These are phyloP conservation scores for Saccharum officinarum DNA, from an alignment of 176 grass and related monocot species.

Conservation along the genomic window DNA sequence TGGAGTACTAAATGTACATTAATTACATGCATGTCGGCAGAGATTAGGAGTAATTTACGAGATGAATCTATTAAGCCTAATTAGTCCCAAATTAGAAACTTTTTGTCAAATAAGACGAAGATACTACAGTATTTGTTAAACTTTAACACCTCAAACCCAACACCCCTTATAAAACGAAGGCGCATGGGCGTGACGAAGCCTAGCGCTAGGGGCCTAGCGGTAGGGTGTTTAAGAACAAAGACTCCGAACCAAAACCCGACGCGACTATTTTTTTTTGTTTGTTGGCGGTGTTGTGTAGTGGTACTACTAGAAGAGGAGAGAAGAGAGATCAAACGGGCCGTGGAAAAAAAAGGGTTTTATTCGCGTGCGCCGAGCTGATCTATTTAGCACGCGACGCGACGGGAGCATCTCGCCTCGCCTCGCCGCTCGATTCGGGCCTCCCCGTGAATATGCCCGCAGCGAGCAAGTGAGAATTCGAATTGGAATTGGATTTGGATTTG, in stretches of 20 bases:
- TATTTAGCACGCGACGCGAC: slow-evolving; percentile 30
- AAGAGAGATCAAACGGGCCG: slow-evolving; percentile 25
- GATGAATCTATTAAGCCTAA: no score
- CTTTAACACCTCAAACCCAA: no score
- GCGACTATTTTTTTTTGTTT: slow-evolving; percentile 1
- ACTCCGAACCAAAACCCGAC: slow-evolving; percentile 31
- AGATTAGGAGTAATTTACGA: no score
- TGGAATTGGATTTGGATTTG: slow-evolving; percentile 13
- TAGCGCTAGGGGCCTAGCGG: slow-evolving; percentile 1
- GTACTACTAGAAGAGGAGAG: background rate
- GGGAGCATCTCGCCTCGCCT: slow-evolving; percentile 5
- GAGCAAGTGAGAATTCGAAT: slow-evolving; percentile 25
- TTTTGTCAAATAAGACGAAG: no score
- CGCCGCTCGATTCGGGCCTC: background rate
- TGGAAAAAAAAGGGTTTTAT: slow-evolving; percentile 29
- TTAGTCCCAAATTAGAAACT: no score
- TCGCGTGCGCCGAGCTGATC: slow-evolving; percentile 19
- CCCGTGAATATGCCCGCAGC: background rate
- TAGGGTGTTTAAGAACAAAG: slow-evolving; percentile 37
- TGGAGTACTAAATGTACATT: no score
- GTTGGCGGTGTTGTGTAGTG: background rate
- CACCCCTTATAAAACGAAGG: slow-evolving; percentile 6
- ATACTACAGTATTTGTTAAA: no score
- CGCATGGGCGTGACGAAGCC: slow-evolving; percentile 31
- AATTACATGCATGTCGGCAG: no score